phyloP scores from a whole-genome alignment of 495 filamentous ascomycete species.

The Annulohypoxylon moriforme region DNA sequence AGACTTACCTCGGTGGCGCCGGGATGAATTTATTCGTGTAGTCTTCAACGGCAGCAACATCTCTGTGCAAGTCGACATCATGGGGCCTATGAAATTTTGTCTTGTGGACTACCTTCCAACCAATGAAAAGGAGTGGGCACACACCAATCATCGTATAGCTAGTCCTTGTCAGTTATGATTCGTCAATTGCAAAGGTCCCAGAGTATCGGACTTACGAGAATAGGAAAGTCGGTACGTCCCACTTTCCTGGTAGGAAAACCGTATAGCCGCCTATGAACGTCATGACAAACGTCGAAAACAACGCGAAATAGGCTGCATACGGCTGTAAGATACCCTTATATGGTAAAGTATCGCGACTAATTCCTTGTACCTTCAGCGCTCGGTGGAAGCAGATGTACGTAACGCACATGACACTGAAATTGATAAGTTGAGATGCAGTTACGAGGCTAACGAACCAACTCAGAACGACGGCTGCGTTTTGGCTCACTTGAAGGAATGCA shows the following conservation, averaged over 20 bases:
- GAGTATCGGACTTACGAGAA: constrained; percentile 68
- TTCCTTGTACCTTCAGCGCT: constrained; percentile 74
- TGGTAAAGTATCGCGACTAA: constrained; percentile 70
- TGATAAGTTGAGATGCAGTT: constrained; percentile 80
- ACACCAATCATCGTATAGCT: constrained; percentile 37
- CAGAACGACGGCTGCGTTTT: constrained; percentile 73
- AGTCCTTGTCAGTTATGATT: constrained; percentile 1
- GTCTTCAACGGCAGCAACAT: constrained; percentile 78
- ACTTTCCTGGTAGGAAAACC: constrained; percentile 77
- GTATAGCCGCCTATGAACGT: constrained; percentile 79
- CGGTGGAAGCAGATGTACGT: constrained; percentile 80
- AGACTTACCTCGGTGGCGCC: constrained; percentile 64
- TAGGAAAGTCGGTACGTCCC: constrained; percentile 78
- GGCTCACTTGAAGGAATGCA: constrained; percentile 77
- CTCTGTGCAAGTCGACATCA: constrained; percentile 71
- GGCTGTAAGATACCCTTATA: constrained; percentile 76
- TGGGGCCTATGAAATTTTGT: constrained; percentile 67
- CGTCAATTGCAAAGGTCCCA: neutral
- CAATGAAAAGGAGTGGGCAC: constrained; percentile 70
- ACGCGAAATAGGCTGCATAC: constrained; percentile 74
- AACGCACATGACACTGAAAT: constrained; percentile 74
- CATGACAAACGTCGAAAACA: constrained; percentile 73
- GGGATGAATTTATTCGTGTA: constrained; percentile 74
- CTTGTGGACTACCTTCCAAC: constrained; percentile 76
- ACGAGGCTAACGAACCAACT: constrained; percentile 81